Evolutionary conservation across 257 asterid genomes (phyloP).

Genomic region (Lavandula angustifolia): DNA sequence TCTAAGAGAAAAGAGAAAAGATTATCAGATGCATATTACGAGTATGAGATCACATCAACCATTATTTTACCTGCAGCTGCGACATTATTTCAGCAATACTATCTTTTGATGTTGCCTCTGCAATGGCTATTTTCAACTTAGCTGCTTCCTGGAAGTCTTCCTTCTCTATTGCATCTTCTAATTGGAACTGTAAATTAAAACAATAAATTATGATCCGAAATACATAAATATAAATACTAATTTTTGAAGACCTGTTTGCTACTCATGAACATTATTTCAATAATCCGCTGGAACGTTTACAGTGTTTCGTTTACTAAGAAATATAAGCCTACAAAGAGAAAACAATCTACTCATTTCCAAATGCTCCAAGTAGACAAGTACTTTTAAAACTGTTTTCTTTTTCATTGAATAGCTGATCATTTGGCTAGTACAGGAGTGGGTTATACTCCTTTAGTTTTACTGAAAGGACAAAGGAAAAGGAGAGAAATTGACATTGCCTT

Average conservation of each 20-base stretch:
- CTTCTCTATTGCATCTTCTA: slow-evolving; percentile 86
- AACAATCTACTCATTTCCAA: slow-evolving; percentile 1
- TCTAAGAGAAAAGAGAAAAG: slow-evolving; percentile 40
- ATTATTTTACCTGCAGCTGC: slow-evolving; percentile 57
- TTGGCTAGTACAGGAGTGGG: not conserved
- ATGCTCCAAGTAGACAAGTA: slow-evolving; percentile 3
- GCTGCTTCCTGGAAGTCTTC: slow-evolving; percentile 91
- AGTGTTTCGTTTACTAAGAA: not conserved
- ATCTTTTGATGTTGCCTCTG: slow-evolving; percentile 75
- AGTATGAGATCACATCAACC: slow-evolving; percentile 25
- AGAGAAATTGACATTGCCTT: not conserved
- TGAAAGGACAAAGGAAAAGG: not conserved
- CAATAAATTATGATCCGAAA: slow-evolving; percentile 21
- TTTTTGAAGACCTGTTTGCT: slow-evolving; percentile 13
- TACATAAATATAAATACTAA: not conserved
- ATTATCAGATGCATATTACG: slow-evolving; percentile 18
- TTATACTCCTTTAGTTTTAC: not conserved
- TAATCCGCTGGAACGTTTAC: not conserved
- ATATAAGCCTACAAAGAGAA: not conserved
- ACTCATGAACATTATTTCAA: slow-evolving; percentile 9
- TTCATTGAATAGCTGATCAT: not conserved
- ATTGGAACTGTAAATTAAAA: slow-evolving; percentile 64
- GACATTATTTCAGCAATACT: slow-evolving; percentile 75
- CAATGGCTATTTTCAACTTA: slow-evolving; percentile 64
- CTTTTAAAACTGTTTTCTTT: not conserved